A percentile compares a stretch with the other conserved stretches of the same genome.
Evolutionary conservation across 2,329 filamentous ascomycete genomes (phyloP).

Genomic region (Penicillium sp.): DNA sequence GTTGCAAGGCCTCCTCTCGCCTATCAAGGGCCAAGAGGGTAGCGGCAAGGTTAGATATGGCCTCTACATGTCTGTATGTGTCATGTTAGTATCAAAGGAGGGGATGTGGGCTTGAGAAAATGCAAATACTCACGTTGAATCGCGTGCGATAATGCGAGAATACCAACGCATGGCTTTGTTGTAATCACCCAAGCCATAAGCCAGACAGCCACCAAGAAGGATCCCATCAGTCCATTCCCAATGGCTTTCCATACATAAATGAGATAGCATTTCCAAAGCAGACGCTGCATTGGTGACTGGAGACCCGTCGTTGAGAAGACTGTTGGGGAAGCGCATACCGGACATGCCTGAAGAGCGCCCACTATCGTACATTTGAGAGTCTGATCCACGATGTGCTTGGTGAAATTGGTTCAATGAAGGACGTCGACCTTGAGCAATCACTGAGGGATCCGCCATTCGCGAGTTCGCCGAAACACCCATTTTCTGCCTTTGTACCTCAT

Average conservation of each 20-base stretch:
- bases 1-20: slow-evolving; percentile 76
- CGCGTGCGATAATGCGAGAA: slow-evolving; percentile 55
- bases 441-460: slow-evolving; percentile 16
- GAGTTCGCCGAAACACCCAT: slow-evolving; percentile 8
- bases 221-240: slow-evolving; percentile 95
- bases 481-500: slow-evolving; percentile 28
- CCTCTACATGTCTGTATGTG: slow-evolving; percentile 74
- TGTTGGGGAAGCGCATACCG: slow-evolving; percentile 31
- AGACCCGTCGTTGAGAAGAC: slow-evolving; percentile 36
- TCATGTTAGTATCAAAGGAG: slow-evolving; percentile 19
- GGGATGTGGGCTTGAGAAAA: neutral
- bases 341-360: slow-evolving; percentile 34
- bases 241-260: slow-evolving; percentile 72
- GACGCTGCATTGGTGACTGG: slow-evolving; percentile 59
- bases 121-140: slow-evolving; percentile 50
- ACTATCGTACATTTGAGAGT: slow-evolving; percentile 31
- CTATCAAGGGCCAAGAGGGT: slow-evolving; percentile 80
- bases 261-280: slow-evolving; percentile 69
- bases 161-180: slow-evolving; percentile 60
- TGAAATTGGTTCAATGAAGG: slow-evolving; percentile 27
- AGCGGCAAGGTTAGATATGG: slow-evolving; percentile 88
- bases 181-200: slow-evolving; percentile 85
- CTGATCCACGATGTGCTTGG: slow-evolving; percentile 23
- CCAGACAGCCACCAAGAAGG: slow-evolving; percentile 83
- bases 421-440: slow-evolving; percentile 20